Evolutionary conservation across 306 rosid species (phyloP), one percentile per base, ranked within the genome.

Genomic region (Arachis hypogaea): DNA sequence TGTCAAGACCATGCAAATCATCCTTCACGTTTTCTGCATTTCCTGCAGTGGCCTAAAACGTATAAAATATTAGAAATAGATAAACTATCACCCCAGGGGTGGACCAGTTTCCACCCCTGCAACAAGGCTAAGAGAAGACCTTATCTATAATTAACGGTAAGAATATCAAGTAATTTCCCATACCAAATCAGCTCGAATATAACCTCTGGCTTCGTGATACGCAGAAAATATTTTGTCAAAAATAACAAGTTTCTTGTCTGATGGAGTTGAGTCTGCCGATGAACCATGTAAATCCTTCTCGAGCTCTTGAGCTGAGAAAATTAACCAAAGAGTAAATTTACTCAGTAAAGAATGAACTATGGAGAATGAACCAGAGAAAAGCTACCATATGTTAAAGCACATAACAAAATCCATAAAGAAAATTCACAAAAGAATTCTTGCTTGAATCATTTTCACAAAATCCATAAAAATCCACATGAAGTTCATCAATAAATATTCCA

Each of bases 141-240:
- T 60, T 57, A 65, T 54, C 50, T 36, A 63, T 41, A 68, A 18
- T 61, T 67, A 66, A 78, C 30, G 57, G 18, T 28, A 30, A 59
- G 18, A 73, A 52, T 1, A 72, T 58, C n/a, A 75, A 81, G 75
- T 73, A 82, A 76, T 41, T 68, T 69, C 70, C 80, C 86, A 69
- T 84, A 94, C 99, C 99, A 94, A 83, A 79, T 94, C 99, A 87
- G 82, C 85, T 71, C 99, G 99, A 83, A 94, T 94, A 69, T 72
- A 84, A 78, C 95, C 90, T 84, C 97, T 88, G 71, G 99, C 96
- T 64, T 94, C 97, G 78, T 88, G 96, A 78, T 93, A 94, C 16
- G 99, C 99, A 12, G 97, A 79, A 81, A 92, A 94, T 41, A 94
- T 81, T 84, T 94, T 94, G 89, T 94, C 99, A 85, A 88, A 94